A percentile compares a stretch with the other conserved stretches of the same genome.
phyloP scores from a whole-genome alignment of 2,329 filamentous ascomycete genomes.

The Botrytis tulipae region DNA sequence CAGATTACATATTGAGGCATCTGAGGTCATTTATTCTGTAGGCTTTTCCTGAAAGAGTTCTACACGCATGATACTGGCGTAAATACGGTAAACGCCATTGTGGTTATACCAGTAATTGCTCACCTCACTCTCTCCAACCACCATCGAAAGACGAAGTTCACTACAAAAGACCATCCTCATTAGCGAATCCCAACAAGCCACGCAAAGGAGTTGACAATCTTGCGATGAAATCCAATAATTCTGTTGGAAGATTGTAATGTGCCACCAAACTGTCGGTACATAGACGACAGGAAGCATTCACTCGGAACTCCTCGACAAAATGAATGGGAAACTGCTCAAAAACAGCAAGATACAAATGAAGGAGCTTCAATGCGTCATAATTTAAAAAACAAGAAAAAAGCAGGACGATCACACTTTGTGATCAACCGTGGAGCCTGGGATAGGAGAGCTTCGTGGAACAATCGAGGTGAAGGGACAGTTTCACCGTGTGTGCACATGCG shows the following conservation, averaged over 20 bases:
- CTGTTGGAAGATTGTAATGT: background rate
- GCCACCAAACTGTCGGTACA: background rate
- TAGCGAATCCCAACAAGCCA: background rate
- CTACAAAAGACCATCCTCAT: background rate
- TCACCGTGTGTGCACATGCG: background rate
- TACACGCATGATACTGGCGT: no score
- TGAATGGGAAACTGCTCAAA: background rate
- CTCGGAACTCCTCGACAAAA: background rate
- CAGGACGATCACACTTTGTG: background rate
- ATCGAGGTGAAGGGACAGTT: background rate
- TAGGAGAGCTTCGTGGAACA: background rate
- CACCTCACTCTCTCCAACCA: background rate
- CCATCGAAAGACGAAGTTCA: background rate
- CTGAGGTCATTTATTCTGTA: conserved; percentile 15
- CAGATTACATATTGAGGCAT: no score
- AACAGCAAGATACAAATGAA: accelerated
- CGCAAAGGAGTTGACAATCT: background rate
- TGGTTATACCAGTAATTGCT: background rate
- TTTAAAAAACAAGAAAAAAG: no score
- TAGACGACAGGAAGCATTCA: background rate
- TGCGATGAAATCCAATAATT: background rate
- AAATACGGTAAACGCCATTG: background rate
- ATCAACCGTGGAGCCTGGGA: background rate
- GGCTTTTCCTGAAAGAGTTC: background rate
- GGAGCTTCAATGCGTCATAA: background rate